Base-by-base conservation (phyloP, 2,329 filamentous ascomycete genomes). In the Claviceps quebecensis region DNA sequence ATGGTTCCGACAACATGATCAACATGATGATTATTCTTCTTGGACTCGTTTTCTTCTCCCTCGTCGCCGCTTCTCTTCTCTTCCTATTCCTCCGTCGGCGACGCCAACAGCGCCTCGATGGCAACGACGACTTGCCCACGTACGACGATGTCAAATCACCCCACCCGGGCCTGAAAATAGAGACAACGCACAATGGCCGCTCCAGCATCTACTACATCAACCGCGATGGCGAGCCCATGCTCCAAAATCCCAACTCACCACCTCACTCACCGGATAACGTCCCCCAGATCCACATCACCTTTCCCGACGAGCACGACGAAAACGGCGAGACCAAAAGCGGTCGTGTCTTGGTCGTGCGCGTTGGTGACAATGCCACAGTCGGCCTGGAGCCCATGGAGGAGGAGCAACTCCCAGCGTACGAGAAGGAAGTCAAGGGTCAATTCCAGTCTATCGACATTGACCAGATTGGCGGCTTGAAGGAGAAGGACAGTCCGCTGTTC, bases 391-490 rank as follows among this genome's bases (percentile, higher is more conserved):
- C 90, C 51, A 78, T 94, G 53, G 83, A 86, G 54, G 84, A 90
- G 45, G 79, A 84, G 67, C 76, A 81, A 67, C 78, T 96, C 45
- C 91, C 93, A 8, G 87, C 90, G 16, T 97, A 97, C 65, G 84
- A 94, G 71, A 85, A 87, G 69, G 84, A 86, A 62, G 81, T 81
- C 65, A 80, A 79, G 54, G 78, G 80, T 54, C 80, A 88, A 58
- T 97, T 96, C 71, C 87, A 95, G 67, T 93, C 89, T 3, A 81
- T 98, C 60, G 91, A 98, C 66, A 86, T 98, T 66, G 87, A 97
- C 60, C 81, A 87, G 57, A 94, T 97, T 64, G 93, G 93, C 49
- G 93, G 93, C 14, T 73, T 97, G 59, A 94, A 90, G 70, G 93
- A 97, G 75, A 95, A 95, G 75, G 79, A 85, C 59, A 68, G 67